Percentiles rank a stretch among this genome's conserved stretches.
These are phyloP conservation scores for Aspergillus awamori DNA, from an alignment of 2,329 filamentous ascomycete species.

Conservation along the genomic window DNA sequence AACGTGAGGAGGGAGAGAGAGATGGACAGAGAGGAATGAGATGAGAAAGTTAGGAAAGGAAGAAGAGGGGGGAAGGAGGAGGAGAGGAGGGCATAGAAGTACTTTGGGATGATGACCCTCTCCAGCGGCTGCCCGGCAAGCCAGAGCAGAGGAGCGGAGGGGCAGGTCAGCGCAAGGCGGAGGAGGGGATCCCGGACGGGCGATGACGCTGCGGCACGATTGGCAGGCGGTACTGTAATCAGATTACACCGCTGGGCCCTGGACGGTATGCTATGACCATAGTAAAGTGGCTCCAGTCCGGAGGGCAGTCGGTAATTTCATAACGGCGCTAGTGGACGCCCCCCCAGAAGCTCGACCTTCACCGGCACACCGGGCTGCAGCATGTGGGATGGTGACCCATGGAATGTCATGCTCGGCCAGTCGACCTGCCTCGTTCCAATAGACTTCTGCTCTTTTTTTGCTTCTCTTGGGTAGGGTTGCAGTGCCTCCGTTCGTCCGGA, in stretches of 20 bases:
- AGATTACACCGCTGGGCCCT: not conserved
- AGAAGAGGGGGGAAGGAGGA: not conserved
- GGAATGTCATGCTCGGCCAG: not conserved
- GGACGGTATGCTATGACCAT: not conserved
- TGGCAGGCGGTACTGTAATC: slow-evolving; percentile 2
- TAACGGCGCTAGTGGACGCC: slow-evolving; percentile 1
- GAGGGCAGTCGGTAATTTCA: not conserved
- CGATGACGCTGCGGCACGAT: slow-evolving; percentile 4
- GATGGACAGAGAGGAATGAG: not conserved
- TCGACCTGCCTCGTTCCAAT: not conserved
- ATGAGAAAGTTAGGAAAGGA: not conserved
- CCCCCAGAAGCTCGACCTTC: slow-evolving; percentile 5
- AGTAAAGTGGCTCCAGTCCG: not conserved
- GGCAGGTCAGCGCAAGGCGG: slow-evolving; percentile 1
- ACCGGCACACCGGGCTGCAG: slow-evolving; percentile 22
- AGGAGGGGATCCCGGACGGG: slow-evolving; percentile 1
- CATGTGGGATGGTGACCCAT: slow-evolving; percentile 11
- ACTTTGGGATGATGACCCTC: not conserved
- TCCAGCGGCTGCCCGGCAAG: not conserved
- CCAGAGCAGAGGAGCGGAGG: slow-evolving; percentile 3
- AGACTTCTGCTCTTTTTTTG: not conserved
- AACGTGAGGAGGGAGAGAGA: not conserved
- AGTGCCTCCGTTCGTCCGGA: slow-evolving; percentile 7
- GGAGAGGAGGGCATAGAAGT: not conserved
- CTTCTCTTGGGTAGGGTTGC: not conserved